Base-by-base conservation (phyloP, 1,139 yeast genomes). In the Casaregolazyma suthepensis region DNA sequence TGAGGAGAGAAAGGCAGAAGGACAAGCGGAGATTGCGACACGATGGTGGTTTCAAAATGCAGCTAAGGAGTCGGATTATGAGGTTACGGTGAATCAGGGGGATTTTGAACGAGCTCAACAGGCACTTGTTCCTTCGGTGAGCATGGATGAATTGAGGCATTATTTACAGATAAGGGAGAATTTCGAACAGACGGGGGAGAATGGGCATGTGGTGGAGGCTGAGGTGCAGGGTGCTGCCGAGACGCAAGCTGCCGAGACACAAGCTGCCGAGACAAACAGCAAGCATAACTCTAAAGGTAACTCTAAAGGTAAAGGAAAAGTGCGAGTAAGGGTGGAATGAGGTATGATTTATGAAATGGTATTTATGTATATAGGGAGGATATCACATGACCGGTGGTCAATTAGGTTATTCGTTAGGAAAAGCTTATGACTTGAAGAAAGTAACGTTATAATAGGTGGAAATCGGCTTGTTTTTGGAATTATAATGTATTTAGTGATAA, bases 31-130 rank as follows among this genome's bases (percentile, higher is more conserved):
- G 5, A 77, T 85, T 0, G 81, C 87, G 7, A 79, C 88, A 0
- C 75, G 96, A 55, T 86, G 91, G 82, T 93, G 97, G 96, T 91
- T 93, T 70, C 97, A 91, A 62, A 84, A 87, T 61, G 76, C 81
- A 10, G 94, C 96, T 1, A 78, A 79, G 0, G 74, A 76, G 2
- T 78, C 76, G 0, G 98, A 93, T 65, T 77, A 79, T 10, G 76
- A 76, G 12, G 97, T 90, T 0, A 68, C 75, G 45, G 97, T 93
- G 0, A 74, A 75, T 26, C 77, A 78, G 73, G 80, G 74, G 38
- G 99, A 93, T 66, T 91, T 93, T 66, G 72, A 74, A 17, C 85
- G 81, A 64, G 93, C 98, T 0, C 83, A 81, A 59, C 67, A 73
- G 13, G 89, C 84, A 56, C 75, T 91, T 61, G 77, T 80, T 20